Base-by-base conservation (phyloP, 108 stramenopile genomes). In the Skeletonema menzelii region DNA sequence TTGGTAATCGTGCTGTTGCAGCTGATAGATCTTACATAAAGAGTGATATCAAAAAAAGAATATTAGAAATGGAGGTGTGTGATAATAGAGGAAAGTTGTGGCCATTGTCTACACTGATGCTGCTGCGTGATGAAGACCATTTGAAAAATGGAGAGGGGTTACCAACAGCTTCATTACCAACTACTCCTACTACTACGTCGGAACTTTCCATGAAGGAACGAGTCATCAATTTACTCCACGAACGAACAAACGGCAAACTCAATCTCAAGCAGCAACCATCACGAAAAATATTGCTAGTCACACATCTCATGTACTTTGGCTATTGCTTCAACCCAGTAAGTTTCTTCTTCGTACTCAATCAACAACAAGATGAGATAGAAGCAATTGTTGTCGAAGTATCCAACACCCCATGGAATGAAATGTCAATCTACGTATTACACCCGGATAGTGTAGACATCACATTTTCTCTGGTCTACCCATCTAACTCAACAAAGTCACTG, bases 371-470 rank as follows among this genome's bases (percentile, higher is more conserved):
- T 19, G 63, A 74, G 11, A 68, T 92, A 17, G 86, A 80, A 34
- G 84, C 90, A 1, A 77, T 97, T 15, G 93, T 97, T 10, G 92
- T 88, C 4, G 96, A 98, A 88, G 96, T 95, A 8, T 86, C 87
- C 70, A 98, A 98, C 76, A 98, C 97, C 4, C 97, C 97, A 5
- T 98, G 97, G 97, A 82, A 84, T 24, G 96, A 98, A 90, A 93
- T 93, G 94, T 83, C 94, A 56, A 86, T 87, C 57, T 98, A 98
- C 71, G 92, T 95, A 2, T 70, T 98, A 20, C 90, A 94, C 76
- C 86, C 89, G 7, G 84, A 90, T 44, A 86, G 85, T 53, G 67
- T 85, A 14, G 91, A 92, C 65, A 76, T 80, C 11, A 69, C 75
- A 1, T 69, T 67, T 75, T 70, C 35, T 19, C 44, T 34, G 20